Base-by-base conservation (phyloP, 345 rosid genomes). In the Erucastrum elatum region DNA sequence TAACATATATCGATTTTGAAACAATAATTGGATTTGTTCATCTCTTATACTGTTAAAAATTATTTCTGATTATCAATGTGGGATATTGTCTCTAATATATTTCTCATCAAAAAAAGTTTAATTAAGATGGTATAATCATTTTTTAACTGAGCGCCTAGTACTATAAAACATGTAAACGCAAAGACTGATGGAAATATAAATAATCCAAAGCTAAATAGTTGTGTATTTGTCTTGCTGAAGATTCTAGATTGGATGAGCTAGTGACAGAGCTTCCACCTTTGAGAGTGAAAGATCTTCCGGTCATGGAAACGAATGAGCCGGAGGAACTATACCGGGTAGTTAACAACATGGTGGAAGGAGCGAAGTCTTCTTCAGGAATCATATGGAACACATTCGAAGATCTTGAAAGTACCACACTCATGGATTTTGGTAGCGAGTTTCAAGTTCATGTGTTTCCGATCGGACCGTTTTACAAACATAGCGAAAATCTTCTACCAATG, bases 321-420 rank as follows among this genome's bases (percentile, higher is more conserved):
- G 81, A 61, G 65, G 63, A 51, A 51, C 6, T 81, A 5, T 10
- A 49, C 58, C 30, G 26, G 17, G 34, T 86, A 31, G 3, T 67
- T n/a, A 56, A 29, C 34, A 61, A 10, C 17, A 30, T 84, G 82
- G 55, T 80, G 37, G 63, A 71, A 37, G 79, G 72, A 82, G 76
- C 68, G 49, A 86, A 84, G 59, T 76, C 64, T 58, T 84, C 84
- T 66, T 78, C 88, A 21, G 91, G 90, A 53, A 64, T 87, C 67
- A 84, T 89, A 70, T 83, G 82, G 68, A 89, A 89, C 84, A 80
- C 91, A 13, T 85, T 77, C 55, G 81, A 87, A 75, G 86, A 83
- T 5, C 87, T 89, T 56, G 91, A 89, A 77, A 30, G 39, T 44
- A 37, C 60, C 29, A 21, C 75, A 70, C 81, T 87, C 26, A 56